These are phyloP conservation scores for Garcileccinum viscosum DNA, from an alignment of 1,284 basidiomycete genomes.

Conservation along the genomic window DNA sequence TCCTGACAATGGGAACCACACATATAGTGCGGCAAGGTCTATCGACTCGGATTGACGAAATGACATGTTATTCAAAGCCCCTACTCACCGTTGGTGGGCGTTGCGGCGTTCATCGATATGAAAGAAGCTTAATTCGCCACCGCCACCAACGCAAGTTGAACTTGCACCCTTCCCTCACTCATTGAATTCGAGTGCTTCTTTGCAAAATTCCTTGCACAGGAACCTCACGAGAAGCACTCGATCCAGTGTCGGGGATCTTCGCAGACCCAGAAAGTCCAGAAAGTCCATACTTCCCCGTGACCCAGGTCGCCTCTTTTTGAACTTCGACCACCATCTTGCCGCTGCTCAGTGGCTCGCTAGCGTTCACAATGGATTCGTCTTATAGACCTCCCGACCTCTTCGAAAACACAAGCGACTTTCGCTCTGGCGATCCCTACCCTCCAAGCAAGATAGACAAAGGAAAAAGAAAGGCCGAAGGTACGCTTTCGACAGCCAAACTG, in stretches of 20 bases:
- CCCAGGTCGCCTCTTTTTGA: not conserved
- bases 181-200: slow-evolving; percentile 7
- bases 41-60: no score
- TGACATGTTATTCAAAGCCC: no score
- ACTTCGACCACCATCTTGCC: not conserved
- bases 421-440: slow-evolving; percentile 1
- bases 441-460: slow-evolving; percentile 27
- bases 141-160: no score
- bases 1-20: not conserved
- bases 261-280: slow-evolving; percentile 12
- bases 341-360: not conserved
- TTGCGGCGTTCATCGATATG: no score
- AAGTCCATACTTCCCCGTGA: not conserved
- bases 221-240: slow-evolving; percentile 15
- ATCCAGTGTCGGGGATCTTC: slow-evolving; percentile 10
- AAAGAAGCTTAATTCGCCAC: no score
- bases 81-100: no score
- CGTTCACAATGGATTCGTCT: slow-evolving; percentile 13
- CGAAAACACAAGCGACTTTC: not conserved
- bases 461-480: slow-evolving; percentile 29
- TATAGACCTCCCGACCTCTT: slow-evolving; percentile 27
- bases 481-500: not conserved
- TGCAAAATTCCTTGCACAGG: slow-evolving; percentile 7
- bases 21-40: no score
- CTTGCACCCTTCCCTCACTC: slow-evolving; percentile 1